These are phyloP conservation scores for Orbilia quercus DNA, from an alignment of 2,329 filamentous ascomycete genomes.

Conservation along the genomic window DNA sequence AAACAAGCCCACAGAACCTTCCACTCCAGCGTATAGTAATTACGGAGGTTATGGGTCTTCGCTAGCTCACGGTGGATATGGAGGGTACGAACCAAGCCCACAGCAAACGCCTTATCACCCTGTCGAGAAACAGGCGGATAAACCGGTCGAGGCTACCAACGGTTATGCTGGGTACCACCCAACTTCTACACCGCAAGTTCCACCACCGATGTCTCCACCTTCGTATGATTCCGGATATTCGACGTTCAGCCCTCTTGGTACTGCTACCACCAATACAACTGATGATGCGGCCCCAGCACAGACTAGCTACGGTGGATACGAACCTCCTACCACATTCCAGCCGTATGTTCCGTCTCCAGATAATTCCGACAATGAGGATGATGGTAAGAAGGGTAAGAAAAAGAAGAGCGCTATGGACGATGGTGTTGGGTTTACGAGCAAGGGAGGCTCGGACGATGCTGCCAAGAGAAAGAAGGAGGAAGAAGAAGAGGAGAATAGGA, in stretches of 20 bases:
- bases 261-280: constrained; percentile 3
- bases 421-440: constrained; percentile 71
- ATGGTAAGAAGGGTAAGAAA: constrained; percentile 68
- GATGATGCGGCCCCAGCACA: constrained; percentile 60
- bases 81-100: constrained; percentile 64
- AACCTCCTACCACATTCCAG: constrained; percentile 66
- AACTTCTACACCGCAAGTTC: constrained; percentile 13
- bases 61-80: constrained; percentile 66
- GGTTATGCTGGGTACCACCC: constrained; percentile 45
- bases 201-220: constrained; percentile 43
- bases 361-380: constrained; percentile 65
- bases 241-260: constrained; percentile 17
- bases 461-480: constrained; percentile 71
- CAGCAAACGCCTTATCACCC: constrained; percentile 40
- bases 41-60: constrained; percentile 69
- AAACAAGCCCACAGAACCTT: constrained; percentile 61
- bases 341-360: constrained; percentile 68
- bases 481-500: constrained; percentile 82
- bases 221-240: constrained; percentile 28
- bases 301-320: constrained; percentile 64
- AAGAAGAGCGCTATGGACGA: constrained; percentile 86
- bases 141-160: constrained; percentile 22
- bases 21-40: constrained; percentile 60
- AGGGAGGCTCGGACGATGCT: constrained; percentile 65
- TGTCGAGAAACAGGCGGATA: constrained; percentile 19